These are phyloP conservation scores for Lentinula boryana DNA, from an alignment of 768 basidiomycete species.

Conservation along the genomic window DNA sequence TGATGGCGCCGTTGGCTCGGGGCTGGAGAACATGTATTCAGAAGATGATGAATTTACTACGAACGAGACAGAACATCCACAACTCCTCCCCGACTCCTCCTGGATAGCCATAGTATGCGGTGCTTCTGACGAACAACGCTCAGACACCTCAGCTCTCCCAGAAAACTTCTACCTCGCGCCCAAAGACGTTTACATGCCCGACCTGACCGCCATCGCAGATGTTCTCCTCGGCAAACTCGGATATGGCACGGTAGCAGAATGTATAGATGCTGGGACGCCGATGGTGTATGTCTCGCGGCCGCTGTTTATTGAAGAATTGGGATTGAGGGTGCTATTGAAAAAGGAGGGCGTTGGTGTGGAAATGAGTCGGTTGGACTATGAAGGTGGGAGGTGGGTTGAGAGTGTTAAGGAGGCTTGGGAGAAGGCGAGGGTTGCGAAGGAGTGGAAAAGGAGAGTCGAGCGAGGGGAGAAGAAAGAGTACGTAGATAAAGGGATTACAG, in stretches of 20 bases:
- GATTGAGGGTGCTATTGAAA: conserved; percentile 58
- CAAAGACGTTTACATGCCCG: conserved; percentile 77
- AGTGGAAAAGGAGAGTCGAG: conserved; percentile 30
- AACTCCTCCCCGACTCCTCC: conserved; percentile 55
- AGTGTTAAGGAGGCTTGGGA: conserved; percentile 54
- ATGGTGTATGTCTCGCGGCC: conserved; percentile 79
- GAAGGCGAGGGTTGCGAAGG: conserved; percentile 42
- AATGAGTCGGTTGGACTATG: conserved; percentile 57
- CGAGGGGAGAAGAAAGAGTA: conserved; percentile 14
- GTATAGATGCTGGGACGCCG: conserved; percentile 69
- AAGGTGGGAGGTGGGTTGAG: conserved; percentile 66
- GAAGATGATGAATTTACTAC: conserved; percentile 5
- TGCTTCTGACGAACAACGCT: conserved; percentile 54
- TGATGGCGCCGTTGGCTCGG: background rate
- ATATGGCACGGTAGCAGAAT: conserved; percentile 79
- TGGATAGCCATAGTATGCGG: conserved; percentile 85
- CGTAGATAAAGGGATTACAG: conserved; percentile 25
- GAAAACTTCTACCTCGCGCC: conserved; percentile 73
- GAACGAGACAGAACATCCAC: conserved; percentile 22
- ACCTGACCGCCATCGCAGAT: conserved; percentile 67
- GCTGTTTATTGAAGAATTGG: conserved; percentile 77
- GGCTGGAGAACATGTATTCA: background rate
- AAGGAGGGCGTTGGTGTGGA: conserved; percentile 65
- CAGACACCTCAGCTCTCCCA: conserved; percentile 39
- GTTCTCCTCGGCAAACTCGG: conserved; percentile 78